These are phyloP conservation scores for Pseudonitzschia multistriata DNA, from an alignment of 108 stramenopile species.

Conservation along the genomic window DNA sequence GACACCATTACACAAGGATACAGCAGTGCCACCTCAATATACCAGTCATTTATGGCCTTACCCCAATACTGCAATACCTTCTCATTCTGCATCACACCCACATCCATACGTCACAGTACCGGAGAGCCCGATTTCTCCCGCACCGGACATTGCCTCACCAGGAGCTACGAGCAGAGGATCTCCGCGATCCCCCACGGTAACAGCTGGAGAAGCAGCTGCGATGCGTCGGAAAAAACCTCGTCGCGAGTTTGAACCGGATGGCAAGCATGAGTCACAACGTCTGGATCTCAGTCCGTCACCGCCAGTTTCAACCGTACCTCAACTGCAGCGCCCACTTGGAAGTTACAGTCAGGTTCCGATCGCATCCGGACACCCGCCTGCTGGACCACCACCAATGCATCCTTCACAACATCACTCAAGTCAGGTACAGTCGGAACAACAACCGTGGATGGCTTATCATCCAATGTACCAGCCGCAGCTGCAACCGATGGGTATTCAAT, in stretches of 20 bases:
- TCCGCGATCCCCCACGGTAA: conserved; percentile 19
- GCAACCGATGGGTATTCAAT: conserved; percentile 5
- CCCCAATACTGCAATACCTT: conserved; percentile 10
- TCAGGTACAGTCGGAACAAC: conserved; percentile 19
- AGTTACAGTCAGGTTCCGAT: neutral
- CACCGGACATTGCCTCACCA: conserved; percentile 13
- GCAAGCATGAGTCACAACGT: conserved; percentile 10
- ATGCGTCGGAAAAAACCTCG: conserved; percentile 10
- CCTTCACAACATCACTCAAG: conserved; percentile 10
- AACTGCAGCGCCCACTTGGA: conserved; percentile 6
- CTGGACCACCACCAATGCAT: conserved; percentile 1
- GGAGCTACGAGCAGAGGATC: neutral
- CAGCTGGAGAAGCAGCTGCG: conserved; percentile 47
- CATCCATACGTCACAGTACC: conserved; percentile 14
- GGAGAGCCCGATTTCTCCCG: conserved; percentile 10
- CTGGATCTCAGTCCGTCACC: neutral
- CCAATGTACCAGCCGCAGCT: conserved; percentile 34
- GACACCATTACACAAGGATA: neutral
- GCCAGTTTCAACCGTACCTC: neutral
- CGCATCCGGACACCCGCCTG: neutral
- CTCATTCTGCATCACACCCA: conserved; percentile 10
- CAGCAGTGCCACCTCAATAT: conserved; percentile 25
- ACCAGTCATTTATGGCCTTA: neutral
- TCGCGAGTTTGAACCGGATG: neutral
- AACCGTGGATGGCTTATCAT: conserved; percentile 39